These are phyloP conservation scores for Luvunga scandens DNA, from an alignment of 345 rosid genomes.

Conservation along the genomic window DNA sequence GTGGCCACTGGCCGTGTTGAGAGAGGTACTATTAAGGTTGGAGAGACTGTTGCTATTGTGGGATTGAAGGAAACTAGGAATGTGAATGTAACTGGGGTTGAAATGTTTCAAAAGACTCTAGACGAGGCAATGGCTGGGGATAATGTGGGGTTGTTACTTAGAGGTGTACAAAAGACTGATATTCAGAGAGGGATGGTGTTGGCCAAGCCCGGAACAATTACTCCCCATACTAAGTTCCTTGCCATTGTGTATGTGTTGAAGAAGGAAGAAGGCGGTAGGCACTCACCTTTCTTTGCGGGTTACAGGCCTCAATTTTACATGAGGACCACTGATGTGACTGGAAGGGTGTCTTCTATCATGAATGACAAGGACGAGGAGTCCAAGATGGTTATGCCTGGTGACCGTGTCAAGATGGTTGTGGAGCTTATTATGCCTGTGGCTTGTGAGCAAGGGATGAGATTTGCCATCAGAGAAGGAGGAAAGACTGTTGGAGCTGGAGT, in stretches of 20 bases:
- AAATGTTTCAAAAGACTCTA: constrained; percentile 87
- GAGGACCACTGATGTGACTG: constrained; percentile 97
- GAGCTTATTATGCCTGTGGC: constrained; percentile 92
- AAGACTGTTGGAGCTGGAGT: constrained; percentile 97
- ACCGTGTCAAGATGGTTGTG: constrained; percentile 84
- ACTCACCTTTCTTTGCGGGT: constrained; percentile 82
- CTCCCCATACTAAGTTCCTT: constrained; percentile 69
- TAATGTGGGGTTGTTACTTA: constrained; percentile 84
- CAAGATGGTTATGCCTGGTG: constrained; percentile 99
- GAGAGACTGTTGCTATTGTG: constrained; percentile 75
- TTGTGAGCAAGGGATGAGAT: constrained; percentile 94
- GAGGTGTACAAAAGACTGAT: constrained; percentile 83
- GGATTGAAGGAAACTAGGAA: constrained; percentile 84
- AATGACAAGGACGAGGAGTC: constrained; percentile 92
- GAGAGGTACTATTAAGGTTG: constrained; percentile 73
- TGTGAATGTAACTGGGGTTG: constrained; percentile 73
- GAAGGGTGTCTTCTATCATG: constrained; percentile 72
- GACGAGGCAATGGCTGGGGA: constrained; percentile 94
- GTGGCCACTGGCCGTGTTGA: constrained; percentile 91
- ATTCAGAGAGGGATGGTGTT: constrained; percentile 97
- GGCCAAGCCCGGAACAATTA: constrained; percentile 79
- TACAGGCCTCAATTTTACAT: constrained; percentile 93
- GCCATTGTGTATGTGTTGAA: constrained; percentile 88
- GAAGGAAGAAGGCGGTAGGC: constrained; percentile 99
- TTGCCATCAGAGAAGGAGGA: constrained; percentile 97